phyloP scores from a whole-genome alignment of 805 yeast genomes.

The Tetrapisispora pingtungensis region DNA sequence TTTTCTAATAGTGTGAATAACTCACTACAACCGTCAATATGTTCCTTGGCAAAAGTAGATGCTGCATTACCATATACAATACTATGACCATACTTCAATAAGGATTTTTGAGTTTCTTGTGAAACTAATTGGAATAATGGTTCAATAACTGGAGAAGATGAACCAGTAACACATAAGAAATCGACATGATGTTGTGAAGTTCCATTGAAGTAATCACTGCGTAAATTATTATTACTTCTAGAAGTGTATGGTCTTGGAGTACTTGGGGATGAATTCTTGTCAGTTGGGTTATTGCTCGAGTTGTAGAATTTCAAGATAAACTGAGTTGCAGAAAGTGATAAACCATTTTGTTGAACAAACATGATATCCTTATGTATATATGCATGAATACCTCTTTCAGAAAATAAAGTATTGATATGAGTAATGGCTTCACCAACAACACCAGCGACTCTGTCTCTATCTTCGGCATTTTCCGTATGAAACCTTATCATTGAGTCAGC shows the following conservation, averaged over 20 bases:
- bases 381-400: slow-evolving; percentile 63
- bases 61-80: slow-evolving; percentile 48
- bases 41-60: slow-evolving; percentile 51
- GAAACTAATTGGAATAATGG: slow-evolving; percentile 49
- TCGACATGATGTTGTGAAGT: slow-evolving; percentile 25
- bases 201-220: background rate
- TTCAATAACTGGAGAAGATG: slow-evolving; percentile 60
- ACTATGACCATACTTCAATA: slow-evolving; percentile 42
- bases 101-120: slow-evolving; percentile 29
- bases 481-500: slow-evolving; percentile 71
- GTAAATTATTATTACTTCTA: slow-evolving; percentile 1
- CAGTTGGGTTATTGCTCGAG: slow-evolving; percentile 15
- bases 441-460: slow-evolving; percentile 51
- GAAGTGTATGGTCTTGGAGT: slow-evolving; percentile 10
- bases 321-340: slow-evolving; percentile 46
- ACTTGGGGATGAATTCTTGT: slow-evolving; percentile 20
- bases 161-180: slow-evolving; percentile 51
- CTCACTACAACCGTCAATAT: slow-evolving; percentile 62
- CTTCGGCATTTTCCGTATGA: slow-evolving; percentile 60
- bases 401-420: slow-evolving; percentile 68
- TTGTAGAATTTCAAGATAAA: slow-evolving; percentile 38
- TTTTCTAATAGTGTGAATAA: slow-evolving; percentile 41
- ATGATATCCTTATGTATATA: slow-evolving; percentile 58
- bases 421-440: slow-evolving; percentile 78
- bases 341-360: slow-evolving; percentile 57